Evolutionary conservation across 2,329 filamentous ascomycete species (phyloP).

Genomic region (Sporothrix brasiliensis): DNA sequence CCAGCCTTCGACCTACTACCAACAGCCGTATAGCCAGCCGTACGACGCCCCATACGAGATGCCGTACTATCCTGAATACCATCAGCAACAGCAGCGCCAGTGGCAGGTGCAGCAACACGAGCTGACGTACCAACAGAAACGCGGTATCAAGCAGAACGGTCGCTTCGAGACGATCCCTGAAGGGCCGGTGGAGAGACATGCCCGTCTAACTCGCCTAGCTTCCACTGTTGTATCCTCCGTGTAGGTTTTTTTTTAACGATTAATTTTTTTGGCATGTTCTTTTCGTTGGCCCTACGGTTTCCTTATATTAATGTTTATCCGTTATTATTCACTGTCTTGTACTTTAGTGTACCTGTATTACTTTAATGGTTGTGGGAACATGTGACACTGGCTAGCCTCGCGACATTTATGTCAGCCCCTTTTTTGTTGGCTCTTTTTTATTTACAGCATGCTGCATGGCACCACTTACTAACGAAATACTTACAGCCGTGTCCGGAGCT

Average conservation of each 20-base stretch:
- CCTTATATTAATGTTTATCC: background rate
- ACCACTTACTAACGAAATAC: background rate
- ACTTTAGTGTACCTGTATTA: background rate
- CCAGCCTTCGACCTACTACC: background rate
- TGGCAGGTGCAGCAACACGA: background rate
- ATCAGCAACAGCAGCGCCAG: slow-evolving; percentile 5
- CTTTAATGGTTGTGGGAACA: too few species aligned
- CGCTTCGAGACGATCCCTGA: slow-evolving; percentile 2
- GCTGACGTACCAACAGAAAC: background rate
- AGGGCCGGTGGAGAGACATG: background rate
- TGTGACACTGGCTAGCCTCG: background rate
- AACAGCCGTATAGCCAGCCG: background rate
- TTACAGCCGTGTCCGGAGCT: slow-evolving; percentile 18
- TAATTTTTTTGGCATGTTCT: background rate
- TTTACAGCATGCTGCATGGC: background rate
- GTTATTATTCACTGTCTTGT: background rate
- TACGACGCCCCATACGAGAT: background rate
- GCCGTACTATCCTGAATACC: background rate
- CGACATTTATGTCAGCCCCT: background rate
- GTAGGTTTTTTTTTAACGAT: background rate
- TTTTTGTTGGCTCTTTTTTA: background rate
- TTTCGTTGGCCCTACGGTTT: too few species aligned
- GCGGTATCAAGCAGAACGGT: background rate
- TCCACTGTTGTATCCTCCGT: background rate
- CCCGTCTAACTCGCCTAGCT: background rate